Base-by-base conservation (phyloP, 192 early-diverging fungal genomes). In the Endogone sp. region DNA sequence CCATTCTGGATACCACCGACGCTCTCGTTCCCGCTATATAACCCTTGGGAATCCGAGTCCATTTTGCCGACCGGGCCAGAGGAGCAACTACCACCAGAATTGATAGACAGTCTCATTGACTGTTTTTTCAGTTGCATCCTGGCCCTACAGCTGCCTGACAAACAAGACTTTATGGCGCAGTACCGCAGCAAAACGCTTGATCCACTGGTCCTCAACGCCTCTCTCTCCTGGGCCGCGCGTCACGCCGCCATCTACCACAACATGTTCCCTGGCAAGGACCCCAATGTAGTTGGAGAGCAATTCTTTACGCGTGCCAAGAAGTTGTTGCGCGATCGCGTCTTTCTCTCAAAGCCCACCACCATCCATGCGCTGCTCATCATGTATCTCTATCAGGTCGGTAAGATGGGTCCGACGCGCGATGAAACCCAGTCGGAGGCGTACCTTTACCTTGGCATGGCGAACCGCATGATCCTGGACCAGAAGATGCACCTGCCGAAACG, bases 231-330 rank as follows among this genome's bases (percentile, higher is more conserved):
- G 76, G 55, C 76, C 2, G 67, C 72, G 9, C 31, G 76, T 6
- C 76, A 78, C 67, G 71, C 72, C n/a, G 71, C 71, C 13, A 71
- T 78, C 10, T 71, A 74, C 49, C 76, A 78, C 32, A 72, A 62
- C 25, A 68, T 70, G 58, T 74, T 78, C 70, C 65, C 58, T 2
- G 76, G 72, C 20, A 65, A 71, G 56, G 72, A 78, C 64, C 76
- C 76, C 44, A 78, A 74, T 31, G 37, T 31, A 13, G 72, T 78
- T 32, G 76, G 76, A 8, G 68, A 74, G 56, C 66, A 63, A 3
- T 78, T 66, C 56, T 78, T 74, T 61, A 44, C 37, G 13, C 64
- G 30, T 8, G 76, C 76, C n/a, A 65, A 74, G 30, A 30, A 26
- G 0, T 28, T 71, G 13, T 57, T 78, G 20, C 58, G 57, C 4